Evolutionary conservation across 2,329 filamentous ascomycete genomes (phyloP).

Genomic region (Didymella segeticola): DNA sequence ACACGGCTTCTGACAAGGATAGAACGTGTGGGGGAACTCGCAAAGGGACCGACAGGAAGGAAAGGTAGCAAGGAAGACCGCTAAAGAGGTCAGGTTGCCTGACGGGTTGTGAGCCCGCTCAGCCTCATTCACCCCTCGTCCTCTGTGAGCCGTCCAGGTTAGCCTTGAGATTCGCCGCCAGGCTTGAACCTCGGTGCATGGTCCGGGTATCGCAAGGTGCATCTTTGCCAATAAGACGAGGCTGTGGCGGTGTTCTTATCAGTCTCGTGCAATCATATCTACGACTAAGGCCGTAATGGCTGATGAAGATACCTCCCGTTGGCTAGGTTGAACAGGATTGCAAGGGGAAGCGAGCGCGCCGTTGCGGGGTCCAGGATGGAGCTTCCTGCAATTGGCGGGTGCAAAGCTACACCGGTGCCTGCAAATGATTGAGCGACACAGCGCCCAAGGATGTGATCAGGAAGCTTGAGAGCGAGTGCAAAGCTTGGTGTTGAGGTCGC

Average conservation of each 20-base stretch:
- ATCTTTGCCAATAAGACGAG: constrained; percentile 9
- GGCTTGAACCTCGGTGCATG: constrained; percentile 12
- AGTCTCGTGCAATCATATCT: constrained; percentile 17
- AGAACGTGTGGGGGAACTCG: neutral
- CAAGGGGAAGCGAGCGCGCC: constrained; percentile 9
- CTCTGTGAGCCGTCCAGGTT: constrained; percentile 15
- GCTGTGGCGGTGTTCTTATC: constrained; percentile 19
- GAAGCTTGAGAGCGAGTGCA: constrained; percentile 7
- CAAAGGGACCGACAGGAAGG: neutral
- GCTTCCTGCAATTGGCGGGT: neutral
- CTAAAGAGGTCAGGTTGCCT: neutral
- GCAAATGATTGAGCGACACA: neutral
- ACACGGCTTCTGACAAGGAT: neutral
- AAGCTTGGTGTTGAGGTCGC: constrained; percentile 9
- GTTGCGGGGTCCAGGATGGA: constrained; percentile 14
- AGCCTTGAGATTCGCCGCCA: constrained; percentile 11
- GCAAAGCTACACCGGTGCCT: neutral
- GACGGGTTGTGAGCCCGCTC: neutral
- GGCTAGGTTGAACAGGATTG: neutral
- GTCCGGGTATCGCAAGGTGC: neutral
- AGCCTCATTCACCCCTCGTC: constrained; percentile 13
- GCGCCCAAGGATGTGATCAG: neutral
- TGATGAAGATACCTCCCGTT: constrained; percentile 16
- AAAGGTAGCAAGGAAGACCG: neutral
- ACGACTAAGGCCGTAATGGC: constrained; percentile 22